A percentile compares a stretch with the other conserved stretches of the same genome.
These are phyloP conservation scores for Amorphotheca resinae DNA, from an alignment of 495 filamentous ascomycete genomes.

Conservation along the genomic window DNA sequence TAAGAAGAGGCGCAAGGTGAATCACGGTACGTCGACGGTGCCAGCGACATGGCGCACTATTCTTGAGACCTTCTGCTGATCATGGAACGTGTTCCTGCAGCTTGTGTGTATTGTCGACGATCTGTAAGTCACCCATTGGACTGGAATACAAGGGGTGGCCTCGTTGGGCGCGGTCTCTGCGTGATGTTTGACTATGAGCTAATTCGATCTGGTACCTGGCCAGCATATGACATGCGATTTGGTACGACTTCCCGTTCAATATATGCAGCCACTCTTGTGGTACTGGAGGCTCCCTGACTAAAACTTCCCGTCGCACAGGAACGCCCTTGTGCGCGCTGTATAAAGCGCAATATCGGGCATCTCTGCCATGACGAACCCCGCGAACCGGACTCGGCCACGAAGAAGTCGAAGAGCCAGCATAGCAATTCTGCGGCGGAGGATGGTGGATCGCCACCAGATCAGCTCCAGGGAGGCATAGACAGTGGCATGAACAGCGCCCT, in stretches of 20 bases:
- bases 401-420: slow-evolving; percentile 54
- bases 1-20: slow-evolving; percentile 98
- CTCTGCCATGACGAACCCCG: slow-evolving; percentile 96
- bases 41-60: slow-evolving; percentile 15
- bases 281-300: slow-evolving; percentile 30
- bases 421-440: slow-evolving; percentile 49
- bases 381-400: slow-evolving; percentile 55
- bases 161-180: slow-evolving; percentile 17
- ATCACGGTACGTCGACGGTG: slow-evolving; percentile 67
- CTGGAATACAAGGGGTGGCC: slow-evolving; percentile 8
- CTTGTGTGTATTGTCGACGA: slow-evolving; percentile 97
- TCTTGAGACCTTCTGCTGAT: slow-evolving; percentile 29
- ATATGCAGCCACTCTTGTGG: slow-evolving; percentile 17
- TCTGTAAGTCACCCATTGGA: slow-evolving; percentile 61
- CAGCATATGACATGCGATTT: slow-evolving; percentile 99
- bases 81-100: slow-evolving; percentile 45
- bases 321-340: slow-evolving; percentile 91
- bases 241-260: slow-evolving; percentile 42
- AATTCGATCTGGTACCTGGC: slow-evolving; percentile 18
- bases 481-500: slow-evolving; percentile 19
- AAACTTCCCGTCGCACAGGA: slow-evolving; percentile 48
- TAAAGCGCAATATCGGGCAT: slow-evolving; percentile 98
- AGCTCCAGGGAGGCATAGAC: slow-evolving; percentile 12
- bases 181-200: slow-evolving; percentile 20
- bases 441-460: slow-evolving; percentile 29